Base-by-base conservation (phyloP, 1,139 yeast genomes). In the Hyphopichia wangnamkhiaoensis region DNA sequence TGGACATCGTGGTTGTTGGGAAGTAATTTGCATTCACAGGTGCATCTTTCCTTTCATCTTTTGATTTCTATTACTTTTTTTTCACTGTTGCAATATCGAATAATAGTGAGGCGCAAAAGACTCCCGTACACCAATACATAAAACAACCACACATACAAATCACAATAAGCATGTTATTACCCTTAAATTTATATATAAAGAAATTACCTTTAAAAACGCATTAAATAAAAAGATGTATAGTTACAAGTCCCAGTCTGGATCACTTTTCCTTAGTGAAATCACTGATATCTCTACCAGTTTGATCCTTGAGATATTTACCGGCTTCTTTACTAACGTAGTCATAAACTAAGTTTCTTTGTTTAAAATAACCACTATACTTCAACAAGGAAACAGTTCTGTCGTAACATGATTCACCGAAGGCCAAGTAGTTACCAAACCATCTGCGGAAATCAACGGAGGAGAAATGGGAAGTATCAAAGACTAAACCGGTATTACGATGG, bases 401-500 rank as follows among this genome's bases (percentile, higher is more conserved):
- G 48, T 74, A 78, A 46, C 77, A 70, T 34, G 57, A 52, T 52
- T 80, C 85, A 4, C 85, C 85, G 53, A 77, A 66, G 10, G 69
- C 57, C 38, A 80, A 65, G 50, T 79, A 82, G 39, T 71, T 71
- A 14, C 73, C 72, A 44, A 82, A 65, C 68, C 81, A 72, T 37
- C 71, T 65, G 33, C 83, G 69, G 44, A 77, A 54, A 46, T 79
- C 86, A n/a, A 71, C 68, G 2, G 76, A 75, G 14, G 74, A 70
- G 45, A 78, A 61, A 38, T 61, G 57, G 10, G 68, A 54, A 14
- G 76, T 71, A 54, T 72, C 77, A 51, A 72, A 73, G 33, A 63
- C 73, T 43, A 74, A 67, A 0, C 89, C 90, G 0, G 88, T 82
- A 46, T 79, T 78, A 40, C 82, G 66, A 52, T 82, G 80, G 38